Conservation (phyloP, 768 basidiomycete genomes). For the Leccinellum albellum region DNA sequence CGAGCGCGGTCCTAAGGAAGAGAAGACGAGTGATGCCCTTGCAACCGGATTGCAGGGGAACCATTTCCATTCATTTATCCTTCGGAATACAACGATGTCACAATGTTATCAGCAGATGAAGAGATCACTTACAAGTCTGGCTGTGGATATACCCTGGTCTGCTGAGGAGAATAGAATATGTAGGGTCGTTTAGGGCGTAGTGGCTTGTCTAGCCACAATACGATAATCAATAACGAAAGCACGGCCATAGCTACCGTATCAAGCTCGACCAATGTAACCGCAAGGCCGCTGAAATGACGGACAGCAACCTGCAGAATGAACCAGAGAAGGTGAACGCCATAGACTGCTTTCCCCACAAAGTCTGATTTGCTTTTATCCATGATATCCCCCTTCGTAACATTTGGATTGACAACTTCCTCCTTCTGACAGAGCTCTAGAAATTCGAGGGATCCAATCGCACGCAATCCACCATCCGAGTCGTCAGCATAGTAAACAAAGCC, state of each 20-base stretch:
- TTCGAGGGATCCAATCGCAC: background rate
- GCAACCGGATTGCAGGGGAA: background rate
- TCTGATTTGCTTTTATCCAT: background rate
- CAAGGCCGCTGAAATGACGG: background rate
- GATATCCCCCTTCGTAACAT: background rate
- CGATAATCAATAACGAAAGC: background rate
- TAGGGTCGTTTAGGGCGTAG: background rate
- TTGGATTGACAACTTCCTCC: background rate
- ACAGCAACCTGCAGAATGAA: background rate
- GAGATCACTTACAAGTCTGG: background rate
- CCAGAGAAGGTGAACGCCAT: background rate
- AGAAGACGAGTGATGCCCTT: background rate
- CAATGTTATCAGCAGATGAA: background rate
- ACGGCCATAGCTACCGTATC: background rate
- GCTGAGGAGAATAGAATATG: background rate
- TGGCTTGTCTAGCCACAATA: background rate
- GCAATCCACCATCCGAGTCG: background rate
- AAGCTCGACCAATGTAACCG: background rate
- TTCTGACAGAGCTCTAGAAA: background rate
- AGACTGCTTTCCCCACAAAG: background rate
- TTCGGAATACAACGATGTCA: background rate
- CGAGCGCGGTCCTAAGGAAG: background rate
- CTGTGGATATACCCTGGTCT: too few species aligned
- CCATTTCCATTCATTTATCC: background rate
- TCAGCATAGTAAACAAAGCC: background rate